A percentile compares a stretch with the other conserved stretches of the same genome.
Conservation (phyloP, 106 monocot species). For the Iris macrosiphon region DNA sequence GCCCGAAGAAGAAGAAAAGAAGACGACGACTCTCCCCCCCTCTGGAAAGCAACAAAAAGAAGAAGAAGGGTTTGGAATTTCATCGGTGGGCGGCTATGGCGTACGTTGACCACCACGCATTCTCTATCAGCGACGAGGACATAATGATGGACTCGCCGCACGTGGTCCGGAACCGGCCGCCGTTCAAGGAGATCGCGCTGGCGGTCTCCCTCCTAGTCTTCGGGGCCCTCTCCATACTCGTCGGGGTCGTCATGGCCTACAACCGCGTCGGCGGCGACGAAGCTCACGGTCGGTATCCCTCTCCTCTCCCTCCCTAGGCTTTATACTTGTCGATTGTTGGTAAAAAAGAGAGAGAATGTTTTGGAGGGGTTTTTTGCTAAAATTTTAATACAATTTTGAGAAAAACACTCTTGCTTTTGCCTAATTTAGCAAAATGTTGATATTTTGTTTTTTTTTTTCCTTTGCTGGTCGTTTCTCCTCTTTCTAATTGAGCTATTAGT, state of each 20-base stretch:
- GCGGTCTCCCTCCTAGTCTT: slow-evolving; percentile 77
- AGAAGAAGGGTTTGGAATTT: too few relatives aligned
- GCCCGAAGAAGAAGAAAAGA: too few relatives aligned
- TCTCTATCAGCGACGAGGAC: slow-evolving; percentile 89
- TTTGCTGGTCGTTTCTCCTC: too few relatives aligned
- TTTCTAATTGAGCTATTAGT: not conserved
- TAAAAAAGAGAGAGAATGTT: too few relatives aligned
- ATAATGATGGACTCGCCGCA: slow-evolving; percentile 52
- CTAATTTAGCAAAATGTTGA: too few relatives aligned
- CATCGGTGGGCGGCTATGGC: slow-evolving; percentile 42
- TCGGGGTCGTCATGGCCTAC: slow-evolving; percentile 64
- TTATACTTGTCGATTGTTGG: too few relatives aligned
- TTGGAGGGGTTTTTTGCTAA: too few relatives aligned
- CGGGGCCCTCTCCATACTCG: slow-evolving; percentile 50
- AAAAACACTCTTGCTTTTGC: too few relatives aligned
- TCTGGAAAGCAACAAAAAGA: too few relatives aligned
- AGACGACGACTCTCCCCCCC: too few relatives aligned
- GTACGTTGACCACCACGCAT: slow-evolving; percentile 98
- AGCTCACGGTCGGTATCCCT: slow-evolving; percentile 52
- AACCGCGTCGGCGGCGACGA: slow-evolving; percentile 76
- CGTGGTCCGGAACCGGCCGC: slow-evolving; percentile 51
- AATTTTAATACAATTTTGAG: too few relatives aligned
- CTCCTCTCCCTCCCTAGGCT: not conserved
- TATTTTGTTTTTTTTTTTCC: too few relatives aligned
- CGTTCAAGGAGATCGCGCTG: slow-evolving; percentile 86